Evolutionary conservation across 352 stramenopile genomes (phyloP), one percentile per base, ranked within the genome.

Genomic region (Halophytophthora polymorphica): DNA sequence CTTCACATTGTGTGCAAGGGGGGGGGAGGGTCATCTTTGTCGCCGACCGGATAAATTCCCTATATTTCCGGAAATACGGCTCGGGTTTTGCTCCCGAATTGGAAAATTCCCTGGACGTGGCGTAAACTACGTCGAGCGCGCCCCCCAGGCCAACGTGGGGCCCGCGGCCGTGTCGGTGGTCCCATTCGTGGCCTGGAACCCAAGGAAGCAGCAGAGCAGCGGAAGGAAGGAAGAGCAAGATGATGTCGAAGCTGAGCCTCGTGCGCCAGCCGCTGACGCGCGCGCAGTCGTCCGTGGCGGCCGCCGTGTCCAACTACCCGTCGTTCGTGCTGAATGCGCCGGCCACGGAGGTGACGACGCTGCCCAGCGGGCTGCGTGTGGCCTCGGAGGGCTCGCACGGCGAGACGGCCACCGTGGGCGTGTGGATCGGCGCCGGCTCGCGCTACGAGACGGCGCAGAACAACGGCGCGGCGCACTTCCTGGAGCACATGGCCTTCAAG

Each of bases 401-500:
- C 39, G 96, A 98, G 71, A 99, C 97, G 21, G 97, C 97, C 36
- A 99, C 97, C 19, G 96, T 99, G 40, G 98, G 97, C 46, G 93
- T 98, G 31, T 98, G 91, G 84, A 98, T 98, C 61, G 95, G 97
- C 68, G 88, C 95, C 8, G 95, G 96, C 51, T 98, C 83, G 45
- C 88, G 98, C 51, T 99, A 99, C 75, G 98, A 99, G 88, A 99
- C 95, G 2, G 82, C 77, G 17, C 66, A 95, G 60, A 99, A 99
- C 83, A 99, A 99, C 69, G 98, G 98, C 51, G 95, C 96, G 6
- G 97, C 97, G 14, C 98, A 99, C 77, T 99, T 99, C 67, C 58
- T 99, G 49, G 98, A 99, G 85, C 98, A 99, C 84, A 99, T 99
- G 95, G 93, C 96, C 40, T 99, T 99, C 84, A 99, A 99, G 80